A percentile compares a stretch with the other conserved stretches of the same genome.
Evolutionary conservation across 768 basidiomycete species (phyloP).

Genomic region (Agaricus sinodeliciosus): DNA sequence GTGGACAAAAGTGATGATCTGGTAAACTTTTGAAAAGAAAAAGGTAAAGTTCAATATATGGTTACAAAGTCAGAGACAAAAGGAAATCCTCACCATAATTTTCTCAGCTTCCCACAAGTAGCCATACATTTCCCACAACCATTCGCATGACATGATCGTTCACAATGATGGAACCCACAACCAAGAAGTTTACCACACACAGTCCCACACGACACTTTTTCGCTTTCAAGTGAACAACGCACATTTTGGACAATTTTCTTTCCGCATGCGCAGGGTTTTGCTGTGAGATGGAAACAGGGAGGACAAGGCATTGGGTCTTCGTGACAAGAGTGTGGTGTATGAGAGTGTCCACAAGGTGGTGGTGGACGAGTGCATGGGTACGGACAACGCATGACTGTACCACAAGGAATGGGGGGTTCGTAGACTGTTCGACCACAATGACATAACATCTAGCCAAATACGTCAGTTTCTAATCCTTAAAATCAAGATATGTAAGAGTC

Average conservation of each 20-base stretch:
- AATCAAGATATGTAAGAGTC: conserved; percentile 12
- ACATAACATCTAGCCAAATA: conserved; percentile 54
- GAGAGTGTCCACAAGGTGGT: conserved; percentile 78
- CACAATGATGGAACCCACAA: conserved; percentile 91
- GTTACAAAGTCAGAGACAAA: not conserved
- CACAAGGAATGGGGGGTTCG: conserved; percentile 87
- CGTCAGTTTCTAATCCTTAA: not conserved
- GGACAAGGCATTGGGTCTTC: conserved; percentile 67
- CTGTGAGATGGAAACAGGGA: conserved; percentile 77
- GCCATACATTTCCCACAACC: conserved; percentile 73
- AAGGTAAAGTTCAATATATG: not conserved
- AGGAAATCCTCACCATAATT: conserved; percentile 56
- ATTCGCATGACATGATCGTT: conserved; percentile 74
- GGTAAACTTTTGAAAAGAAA: conserved; percentile 42
- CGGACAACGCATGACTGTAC: conserved; percentile 67
- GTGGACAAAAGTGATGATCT: conserved; percentile 66
- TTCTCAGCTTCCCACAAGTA: conserved; percentile 81
- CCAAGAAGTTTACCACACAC: conserved; percentile 71
- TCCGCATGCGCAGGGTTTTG: conserved; percentile 83
- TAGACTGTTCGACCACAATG: conserved; percentile 80
- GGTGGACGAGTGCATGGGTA: conserved; percentile 72
- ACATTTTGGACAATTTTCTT: conserved; percentile 77
- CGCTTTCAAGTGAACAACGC: conserved; percentile 68
- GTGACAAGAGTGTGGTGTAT: conserved; percentile 77
- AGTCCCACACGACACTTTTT: conserved; percentile 81